Evolutionary conservation across 805 yeast species (phyloP), one percentile per base, ranked within the genome.

Genomic region (Saccharomycopsis sp.): DNA sequence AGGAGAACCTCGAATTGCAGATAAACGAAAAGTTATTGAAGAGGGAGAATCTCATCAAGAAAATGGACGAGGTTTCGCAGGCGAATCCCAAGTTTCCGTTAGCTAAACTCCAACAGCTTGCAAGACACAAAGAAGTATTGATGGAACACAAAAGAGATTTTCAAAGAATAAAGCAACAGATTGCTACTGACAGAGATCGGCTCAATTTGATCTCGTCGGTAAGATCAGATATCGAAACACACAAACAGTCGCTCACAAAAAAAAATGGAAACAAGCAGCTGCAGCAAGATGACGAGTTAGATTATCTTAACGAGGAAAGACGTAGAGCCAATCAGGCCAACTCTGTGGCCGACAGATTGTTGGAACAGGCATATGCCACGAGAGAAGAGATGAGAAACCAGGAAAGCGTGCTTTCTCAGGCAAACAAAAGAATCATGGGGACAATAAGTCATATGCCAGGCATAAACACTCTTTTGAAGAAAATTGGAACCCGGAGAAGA

Each of bases 351-450:
- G 97, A 94, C 68, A 74, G 86, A 51, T 75, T 94, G 59, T 78
- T 93, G 44, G 80, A 80, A n/a, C 92, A 87, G 68, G 98, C 97
- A 0, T 86, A 82, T 73, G 89, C 87, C 64, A 91, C 98, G 0
- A 77, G 98, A 59, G 97, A 92, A 61, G 96, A 89, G 67, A 79
- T 94, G 56, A 64, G 79, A 52, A 77, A 85, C 53, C 99, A 94
- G 73, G 78, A 93, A 60, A 79, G 78, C 44, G 69, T 80, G 5
- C 75, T 94, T 56, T 76, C 77, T 58, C 81, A 75, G 60, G 87
- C 94, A 3, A 88, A 86, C 62, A 77, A 80, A 58, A 78, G 82
- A 59, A 74, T 92, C 57, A 75, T 83, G 60, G 78, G 78, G 49
- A 76, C 88, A 0, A 73, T 91, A 52, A 82, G 81, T 66, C 75